Percentiles rank a stretch among this genome's conserved stretches.
These are phyloP conservation scores for Leptosphaerulina australis DNA, from an alignment of 2,329 filamentous ascomycete genomes.

Conservation along the genomic window DNA sequence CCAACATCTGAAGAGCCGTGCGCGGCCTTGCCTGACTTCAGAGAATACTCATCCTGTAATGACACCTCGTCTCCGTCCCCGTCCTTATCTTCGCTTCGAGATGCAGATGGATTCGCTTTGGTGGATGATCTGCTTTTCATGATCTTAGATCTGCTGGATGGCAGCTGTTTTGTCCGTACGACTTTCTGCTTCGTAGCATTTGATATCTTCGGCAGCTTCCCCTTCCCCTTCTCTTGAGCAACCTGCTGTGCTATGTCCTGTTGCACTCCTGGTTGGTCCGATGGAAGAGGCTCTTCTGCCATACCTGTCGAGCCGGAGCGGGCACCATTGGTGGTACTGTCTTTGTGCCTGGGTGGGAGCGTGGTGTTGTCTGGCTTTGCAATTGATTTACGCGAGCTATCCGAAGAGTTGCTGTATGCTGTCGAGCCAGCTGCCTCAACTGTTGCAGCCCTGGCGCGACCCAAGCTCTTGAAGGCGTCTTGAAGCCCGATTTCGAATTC, in stretches of 20 bases:
- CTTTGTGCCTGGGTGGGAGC: not conserved
- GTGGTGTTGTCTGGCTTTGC: not conserved
- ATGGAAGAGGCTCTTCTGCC: not conserved
- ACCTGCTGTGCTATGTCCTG: not conserved
- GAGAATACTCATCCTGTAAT: slow-evolving; percentile 5
- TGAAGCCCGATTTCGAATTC: slow-evolving; percentile 23
- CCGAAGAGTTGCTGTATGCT: not conserved
- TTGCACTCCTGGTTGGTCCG: not conserved
- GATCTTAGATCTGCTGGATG: slow-evolving; percentile 9
- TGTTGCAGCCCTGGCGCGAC: not conserved
- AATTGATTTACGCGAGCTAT: not conserved
- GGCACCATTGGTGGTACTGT: not conserved
- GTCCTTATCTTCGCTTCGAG: not conserved
- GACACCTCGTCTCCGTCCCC: not conserved
- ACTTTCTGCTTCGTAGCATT: slow-evolving; percentile 20
- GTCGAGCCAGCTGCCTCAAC: not conserved
- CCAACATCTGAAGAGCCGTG: not conserved
- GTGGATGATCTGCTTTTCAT: slow-evolving; percentile 1
- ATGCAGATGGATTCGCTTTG: not conserved
- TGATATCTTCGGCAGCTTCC: slow-evolving; percentile 27
- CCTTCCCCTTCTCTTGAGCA: slow-evolving; percentile 8
- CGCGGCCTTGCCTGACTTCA: not conserved
- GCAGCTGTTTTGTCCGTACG: slow-evolving; percentile 10
- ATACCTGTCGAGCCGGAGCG: not conserved
- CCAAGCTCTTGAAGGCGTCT: slow-evolving; percentile 1